These are phyloP conservation scores for Trichosanthes truncata DNA, from an alignment of 306 rosid species.

Conservation along the genomic window DNA sequence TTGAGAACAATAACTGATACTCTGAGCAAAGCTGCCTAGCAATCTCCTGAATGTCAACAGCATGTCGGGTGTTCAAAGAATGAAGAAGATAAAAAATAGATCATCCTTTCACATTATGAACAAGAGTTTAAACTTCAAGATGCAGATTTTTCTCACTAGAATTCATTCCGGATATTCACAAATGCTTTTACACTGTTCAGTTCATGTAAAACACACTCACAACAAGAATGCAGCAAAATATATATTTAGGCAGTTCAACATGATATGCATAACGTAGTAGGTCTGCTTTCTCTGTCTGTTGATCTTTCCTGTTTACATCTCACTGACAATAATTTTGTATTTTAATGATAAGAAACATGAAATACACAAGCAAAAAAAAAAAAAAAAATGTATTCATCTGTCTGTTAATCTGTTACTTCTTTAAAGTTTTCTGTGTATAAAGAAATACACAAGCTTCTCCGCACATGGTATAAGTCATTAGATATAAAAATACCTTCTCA, in stretches of 20 bases:
- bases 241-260: neutral
- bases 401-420: neutral
- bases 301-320: neutral
- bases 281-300: neutral
- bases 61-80: conserved; percentile 9
- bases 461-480: neutral
- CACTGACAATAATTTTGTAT: neutral
- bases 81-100: neutral
- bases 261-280: neutral
- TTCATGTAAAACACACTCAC: neutral
- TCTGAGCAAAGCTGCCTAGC: conserved; percentile 83
- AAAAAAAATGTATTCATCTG: too few relatives aligned
- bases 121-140: neutral
- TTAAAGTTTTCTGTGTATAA: neutral
- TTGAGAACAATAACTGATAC: conserved; percentile 70
- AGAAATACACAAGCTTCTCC: neutral
- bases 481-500: neutral
- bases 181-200: neutral
- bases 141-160: neutral
- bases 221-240: neutral
- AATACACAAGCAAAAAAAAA: too few relatives aligned
- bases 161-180: neutral
- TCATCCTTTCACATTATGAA: neutral
- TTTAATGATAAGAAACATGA: too few relatives aligned
- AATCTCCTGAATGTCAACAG: conserved; percentile 61